Base-by-base conservation (phyloP, 2,329 filamentous ascomycete genomes). In the Trichoderma cornu-damae region DNA sequence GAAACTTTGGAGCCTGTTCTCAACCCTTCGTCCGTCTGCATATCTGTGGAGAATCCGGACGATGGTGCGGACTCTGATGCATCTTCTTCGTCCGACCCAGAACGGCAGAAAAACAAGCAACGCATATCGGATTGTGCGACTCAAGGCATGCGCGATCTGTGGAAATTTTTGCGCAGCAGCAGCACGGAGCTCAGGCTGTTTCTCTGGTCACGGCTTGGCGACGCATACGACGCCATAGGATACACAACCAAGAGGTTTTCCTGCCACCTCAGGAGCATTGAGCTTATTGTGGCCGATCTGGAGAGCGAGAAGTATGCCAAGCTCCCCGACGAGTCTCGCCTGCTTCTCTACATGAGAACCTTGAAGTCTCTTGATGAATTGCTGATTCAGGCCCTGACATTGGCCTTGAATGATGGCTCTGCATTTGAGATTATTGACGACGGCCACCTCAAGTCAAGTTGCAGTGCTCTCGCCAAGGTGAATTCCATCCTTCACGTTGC, bases 1-100 rank as follows among this genome's bases (percentile, higher is more conserved):
- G 91, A 96, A 66, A 94, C 86, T 26, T 76, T 99, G 34, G 94
- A 99, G 67, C 94, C 94, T 3, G 88, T 99, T 8, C 77, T 99
- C 4, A 93, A 96, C 61, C 86, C 88, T 0, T 75, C 79, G 4
- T 78, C 84, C 0, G 82, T 85, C 1, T 75, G 72, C 52, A 71
- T 76, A 28, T 63, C 65, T 3, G 59, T 60, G 1, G 44, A 60
- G 9, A 57, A 18, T 7, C 48, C 59, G 2, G 34, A 35, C 1
- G 35, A 48, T 1, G 60, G 61, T 5, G 61, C 64, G 20, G 62
- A 61, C 3, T 48, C 43, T 2, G 61, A 62, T 9, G 55, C 42
- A 30, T 57, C 65, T 24, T 51, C 58, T 51, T 62, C 47, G 3
- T 18, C 26, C 12, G 38, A 40, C 9, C 5, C n/a, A 9, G 34